phyloP scores from a whole-genome alignment of 2,329 filamentous ascomycete species.

The Epichloe typhina region DNA sequence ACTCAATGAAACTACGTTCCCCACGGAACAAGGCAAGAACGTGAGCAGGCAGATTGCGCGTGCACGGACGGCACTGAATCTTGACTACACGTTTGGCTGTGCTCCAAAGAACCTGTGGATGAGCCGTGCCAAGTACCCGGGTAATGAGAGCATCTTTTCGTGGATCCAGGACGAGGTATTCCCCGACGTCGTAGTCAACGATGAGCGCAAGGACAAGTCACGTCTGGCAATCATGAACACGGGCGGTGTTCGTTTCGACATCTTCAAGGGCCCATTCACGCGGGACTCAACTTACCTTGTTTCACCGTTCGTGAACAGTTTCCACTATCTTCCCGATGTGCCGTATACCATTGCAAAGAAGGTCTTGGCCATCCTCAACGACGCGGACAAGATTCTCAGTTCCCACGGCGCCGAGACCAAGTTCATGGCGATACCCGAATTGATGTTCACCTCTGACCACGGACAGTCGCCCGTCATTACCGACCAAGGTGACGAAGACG shows the following conservation, averaged over 20 bases:
- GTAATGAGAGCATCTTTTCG: constrained; percentile 62
- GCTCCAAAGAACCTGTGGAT: constrained; percentile 74
- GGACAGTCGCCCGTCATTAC: constrained; percentile 3
- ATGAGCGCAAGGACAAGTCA: constrained; percentile 45
- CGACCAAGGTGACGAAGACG: constrained; percentile 8
- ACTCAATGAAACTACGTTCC: constrained; percentile 58
- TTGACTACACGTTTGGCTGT: constrained; percentile 71
- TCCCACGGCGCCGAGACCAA: constrained; percentile 25
- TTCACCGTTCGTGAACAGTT: constrained; percentile 73
- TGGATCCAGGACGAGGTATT: constrained; percentile 69
- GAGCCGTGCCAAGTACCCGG: constrained; percentile 60
- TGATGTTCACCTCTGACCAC: constrained; percentile 14
- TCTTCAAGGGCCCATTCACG: constrained; percentile 86
- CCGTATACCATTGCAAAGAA: constrained; percentile 62
- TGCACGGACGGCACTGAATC: constrained; percentile 55
- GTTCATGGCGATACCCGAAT: constrained; percentile 38
- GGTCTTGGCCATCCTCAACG: constrained; percentile 49
- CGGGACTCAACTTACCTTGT: constrained; percentile 75
- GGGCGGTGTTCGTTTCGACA: constrained; percentile 85
- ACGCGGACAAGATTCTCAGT: constrained; percentile 34
- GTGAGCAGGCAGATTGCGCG: constrained; percentile 56
- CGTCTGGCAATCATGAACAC: constrained; percentile 73
- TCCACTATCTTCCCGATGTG: constrained; percentile 67
- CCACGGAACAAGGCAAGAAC: constrained; percentile 59
- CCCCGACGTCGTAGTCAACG: constrained; percentile 48